Evolutionary conservation across 768 basidiomycete species (phyloP).

Genomic region (Obba rivulosa): DNA sequence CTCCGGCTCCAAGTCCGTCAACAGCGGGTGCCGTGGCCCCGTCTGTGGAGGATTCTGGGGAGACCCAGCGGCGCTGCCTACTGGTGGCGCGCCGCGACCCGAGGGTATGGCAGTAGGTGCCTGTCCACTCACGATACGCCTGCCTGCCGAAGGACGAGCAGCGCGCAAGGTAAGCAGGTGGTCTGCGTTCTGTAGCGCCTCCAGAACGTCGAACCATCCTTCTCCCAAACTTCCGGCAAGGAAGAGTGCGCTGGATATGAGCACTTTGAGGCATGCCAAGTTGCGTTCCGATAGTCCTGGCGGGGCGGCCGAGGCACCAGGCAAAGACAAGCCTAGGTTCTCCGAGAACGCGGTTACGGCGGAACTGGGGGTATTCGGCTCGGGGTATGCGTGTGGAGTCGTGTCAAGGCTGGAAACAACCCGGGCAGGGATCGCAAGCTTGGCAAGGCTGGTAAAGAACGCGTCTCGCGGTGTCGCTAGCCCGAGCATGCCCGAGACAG

Average conservation of each 20-base stretch:
- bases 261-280: slow-evolving; percentile 81
- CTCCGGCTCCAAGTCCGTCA: slow-evolving; percentile 72
- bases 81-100: slow-evolving; percentile 21
- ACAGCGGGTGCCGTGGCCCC: slow-evolving; percentile 48
- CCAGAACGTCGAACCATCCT: slow-evolving; percentile 89
- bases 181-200: slow-evolving; percentile 91
- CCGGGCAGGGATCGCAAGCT: slow-evolving; percentile 85
- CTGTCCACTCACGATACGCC: slow-evolving; percentile 21
- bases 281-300: slow-evolving; percentile 87
- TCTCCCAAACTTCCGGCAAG: slow-evolving; percentile 82
- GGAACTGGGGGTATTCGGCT: slow-evolving; percentile 56
- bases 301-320: slow-evolving; percentile 33
- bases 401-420: slow-evolving; percentile 84
- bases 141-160: slow-evolving; percentile 10
- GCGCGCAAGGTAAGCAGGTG: slow-evolving; percentile 76
- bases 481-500: slow-evolving; percentile 85
- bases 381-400: slow-evolving; percentile 23
- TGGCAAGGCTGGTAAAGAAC: slow-evolving; percentile 85
- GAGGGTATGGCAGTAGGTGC: slow-evolving; percentile 27
- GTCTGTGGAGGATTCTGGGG: slow-evolving; percentile 16
- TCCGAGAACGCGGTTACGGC: slow-evolving; percentile 54
- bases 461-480: slow-evolving; percentile 87
- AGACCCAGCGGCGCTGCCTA: slow-evolving; percentile 9
- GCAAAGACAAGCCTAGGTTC: slow-evolving; percentile 53
- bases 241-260: slow-evolving; percentile 72